Evolutionary conservation across 2,329 filamentous ascomycete genomes (phyloP).

Genomic region (Trichoderma simmonsii): DNA sequence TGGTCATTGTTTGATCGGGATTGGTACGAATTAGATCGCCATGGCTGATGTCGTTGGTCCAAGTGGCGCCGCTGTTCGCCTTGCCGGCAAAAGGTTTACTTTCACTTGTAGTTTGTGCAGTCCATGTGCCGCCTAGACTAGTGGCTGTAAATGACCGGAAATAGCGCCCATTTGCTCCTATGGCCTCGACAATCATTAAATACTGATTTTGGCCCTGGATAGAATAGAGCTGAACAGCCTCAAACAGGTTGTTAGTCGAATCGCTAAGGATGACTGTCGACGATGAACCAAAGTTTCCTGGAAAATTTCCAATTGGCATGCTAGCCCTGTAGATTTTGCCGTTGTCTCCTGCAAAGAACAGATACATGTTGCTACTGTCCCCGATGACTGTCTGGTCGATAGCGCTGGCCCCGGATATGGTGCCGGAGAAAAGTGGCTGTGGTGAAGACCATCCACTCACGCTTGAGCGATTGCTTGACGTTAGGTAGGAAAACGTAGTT

Average conservation of each 20-base stretch:
- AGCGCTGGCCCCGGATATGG: neutral
- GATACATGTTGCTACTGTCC: conserved; percentile 2
- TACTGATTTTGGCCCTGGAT: neutral
- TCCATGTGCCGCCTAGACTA: neutral
- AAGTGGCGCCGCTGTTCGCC: conserved; percentile 4
- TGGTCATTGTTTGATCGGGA: conserved; percentile 1
- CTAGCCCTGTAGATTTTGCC: conserved; percentile 2
- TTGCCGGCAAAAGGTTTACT: conserved; percentile 1
- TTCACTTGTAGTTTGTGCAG: neutral
- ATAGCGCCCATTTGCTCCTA: conserved; percentile 6
- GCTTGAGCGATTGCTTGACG: neutral
- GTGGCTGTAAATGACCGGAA: conserved; percentile 2
- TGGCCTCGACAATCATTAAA: conserved; percentile 12
- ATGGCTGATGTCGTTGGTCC: conserved; percentile 13
- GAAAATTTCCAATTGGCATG: conserved; percentile 5
- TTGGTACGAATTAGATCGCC: conserved; percentile 4
- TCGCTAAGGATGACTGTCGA: conserved; percentile 5
- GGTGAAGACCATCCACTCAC: conserved; percentile 2
- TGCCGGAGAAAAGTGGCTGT: neutral
- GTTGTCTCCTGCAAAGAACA: conserved; percentile 5
- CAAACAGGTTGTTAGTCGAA: neutral
- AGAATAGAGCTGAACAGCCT: neutral
- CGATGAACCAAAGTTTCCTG: neutral
- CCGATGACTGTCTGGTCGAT: conserved; percentile 8
- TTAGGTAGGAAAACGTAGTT: neutral